A percentile compares a stretch with the other conserved stretches of the same genome.
Conservation (phyloP, 768 basidiomycete genomes). For the Russula abietina region DNA sequence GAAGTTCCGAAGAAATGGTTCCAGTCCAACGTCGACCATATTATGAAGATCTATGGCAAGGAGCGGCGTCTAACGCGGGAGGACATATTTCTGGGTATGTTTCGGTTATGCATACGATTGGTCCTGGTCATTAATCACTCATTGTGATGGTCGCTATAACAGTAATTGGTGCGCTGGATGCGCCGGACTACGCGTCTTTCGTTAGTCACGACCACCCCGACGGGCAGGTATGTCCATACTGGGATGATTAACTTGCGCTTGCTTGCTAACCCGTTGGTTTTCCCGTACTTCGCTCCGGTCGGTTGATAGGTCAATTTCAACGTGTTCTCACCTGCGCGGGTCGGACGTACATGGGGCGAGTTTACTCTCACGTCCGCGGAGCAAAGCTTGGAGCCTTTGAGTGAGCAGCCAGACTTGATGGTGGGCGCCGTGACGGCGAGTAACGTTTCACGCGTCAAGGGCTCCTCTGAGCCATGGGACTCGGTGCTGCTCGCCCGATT, state of each 20-base stretch:
- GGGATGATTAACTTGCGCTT: neutral
- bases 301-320: constrained; percentile 60
- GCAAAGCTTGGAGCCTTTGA: constrained; percentile 33
- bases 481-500: constrained; percentile 58
- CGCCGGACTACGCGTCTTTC: constrained; percentile 67
- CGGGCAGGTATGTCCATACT: constrained; percentile 38
- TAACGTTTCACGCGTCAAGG: constrained; percentile 47
- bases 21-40: constrained; percentile 55
- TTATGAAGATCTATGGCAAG: constrained; percentile 50
- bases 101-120: neutral
- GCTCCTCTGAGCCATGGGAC: constrained; percentile 38
- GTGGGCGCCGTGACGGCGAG: constrained; percentile 32
- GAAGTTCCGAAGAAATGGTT: constrained; percentile 71
- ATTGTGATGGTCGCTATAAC: neutral
- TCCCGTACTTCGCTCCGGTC: neutral
- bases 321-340: constrained; percentile 46
- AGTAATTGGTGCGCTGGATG: constrained; percentile 67
- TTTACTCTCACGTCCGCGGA: constrained; percentile 50
- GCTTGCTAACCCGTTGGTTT: constrained; percentile 13
- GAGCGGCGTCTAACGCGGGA: constrained; percentile 34
- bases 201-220: constrained; percentile 67
- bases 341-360: constrained; percentile 65
- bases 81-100: constrained; percentile 35
- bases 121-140: constrained; percentile 8
- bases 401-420: constrained; percentile 38